phyloP scores from a whole-genome alignment of 768 basidiomycete genomes.

The Gyrodon lividus region DNA sequence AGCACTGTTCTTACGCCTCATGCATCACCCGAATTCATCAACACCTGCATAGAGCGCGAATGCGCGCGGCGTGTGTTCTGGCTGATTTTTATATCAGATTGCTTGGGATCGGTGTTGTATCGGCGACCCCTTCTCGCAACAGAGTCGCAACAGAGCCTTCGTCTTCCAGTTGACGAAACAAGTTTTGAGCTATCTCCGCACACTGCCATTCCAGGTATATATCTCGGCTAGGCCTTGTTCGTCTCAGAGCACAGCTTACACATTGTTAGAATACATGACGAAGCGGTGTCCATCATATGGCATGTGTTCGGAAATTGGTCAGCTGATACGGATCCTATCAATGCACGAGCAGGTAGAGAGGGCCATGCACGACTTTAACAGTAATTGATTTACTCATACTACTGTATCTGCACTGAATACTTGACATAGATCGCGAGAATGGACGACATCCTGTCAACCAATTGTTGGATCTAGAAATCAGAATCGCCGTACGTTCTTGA shows the following conservation, averaged over 20 bases:
- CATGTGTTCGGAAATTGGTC: conserved; percentile 58
- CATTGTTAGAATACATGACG: conserved; percentile 60
- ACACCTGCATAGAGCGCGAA: conserved; percentile 68
- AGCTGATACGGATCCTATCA: conserved; percentile 66
- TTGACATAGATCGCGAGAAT: conserved; percentile 23
- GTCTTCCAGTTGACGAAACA: conserved; percentile 79
- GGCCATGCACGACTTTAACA: conserved; percentile 49
- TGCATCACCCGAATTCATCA: conserved; percentile 57
- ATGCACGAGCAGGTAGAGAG: conserved; percentile 63
- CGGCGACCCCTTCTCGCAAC: conserved; percentile 35
- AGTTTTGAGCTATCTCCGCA: conserved; percentile 70
- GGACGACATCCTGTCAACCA: conserved; percentile 32
- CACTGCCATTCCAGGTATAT: conserved; percentile 32
- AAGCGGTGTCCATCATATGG: conserved; percentile 59
- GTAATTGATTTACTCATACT: conserved; percentile 31
- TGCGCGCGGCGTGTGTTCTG: conserved; percentile 81
- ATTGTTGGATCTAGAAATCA: conserved; percentile 43
- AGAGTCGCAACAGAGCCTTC: conserved; percentile 52
- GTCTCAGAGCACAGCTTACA: conserved; percentile 6
- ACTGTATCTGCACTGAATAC: conserved; percentile 25
- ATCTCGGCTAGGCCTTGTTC: not conserved
- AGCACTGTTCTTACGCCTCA: conserved; percentile 57
- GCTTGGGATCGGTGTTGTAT: conserved; percentile 40
- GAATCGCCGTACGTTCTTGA: conserved; percentile 34
- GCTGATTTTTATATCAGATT: conserved; percentile 66